Conservation (phyloP, 495 filamentous ascomycete species). For the Parmelia sp. region DNA sequence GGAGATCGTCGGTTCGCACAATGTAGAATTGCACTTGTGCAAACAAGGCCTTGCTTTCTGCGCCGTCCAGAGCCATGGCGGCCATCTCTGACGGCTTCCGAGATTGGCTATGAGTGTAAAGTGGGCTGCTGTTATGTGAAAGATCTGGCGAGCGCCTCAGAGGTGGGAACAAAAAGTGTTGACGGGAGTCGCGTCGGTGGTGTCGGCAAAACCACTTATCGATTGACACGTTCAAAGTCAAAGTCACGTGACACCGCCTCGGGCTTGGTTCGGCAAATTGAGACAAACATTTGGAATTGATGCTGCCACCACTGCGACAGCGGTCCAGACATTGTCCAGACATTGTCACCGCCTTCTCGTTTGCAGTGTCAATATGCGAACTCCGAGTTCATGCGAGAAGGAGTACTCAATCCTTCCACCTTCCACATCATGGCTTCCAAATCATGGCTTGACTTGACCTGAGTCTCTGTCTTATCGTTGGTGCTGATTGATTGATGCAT, state of each 20-base stretch:
- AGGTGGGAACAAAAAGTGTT: not conserved
- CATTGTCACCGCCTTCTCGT: not conserved
- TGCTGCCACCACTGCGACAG: not conserved
- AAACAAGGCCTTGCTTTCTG: conserved; percentile 23
- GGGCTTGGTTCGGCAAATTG: not conserved
- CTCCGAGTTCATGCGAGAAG: not conserved
- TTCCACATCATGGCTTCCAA: not conserved
- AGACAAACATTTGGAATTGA: conserved; percentile 2
- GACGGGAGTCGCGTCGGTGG: conserved; percentile 12
- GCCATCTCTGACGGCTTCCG: not conserved
- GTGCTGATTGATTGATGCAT: not conserved
- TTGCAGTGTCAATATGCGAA: not conserved
- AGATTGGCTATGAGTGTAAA: not conserved
- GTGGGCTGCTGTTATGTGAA: not conserved
- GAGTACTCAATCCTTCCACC: not conserved
- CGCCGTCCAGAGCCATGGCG: conserved; percentile 2
- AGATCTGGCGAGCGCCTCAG: not conserved
- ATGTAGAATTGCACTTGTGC: conserved; percentile 33
- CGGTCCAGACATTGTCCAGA: not conserved
- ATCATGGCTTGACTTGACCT: not conserved
- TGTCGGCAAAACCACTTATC: not conserved
- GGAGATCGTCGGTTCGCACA: conserved; percentile 37
- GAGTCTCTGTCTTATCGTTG: not conserved
- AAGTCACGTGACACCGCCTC: not conserved
- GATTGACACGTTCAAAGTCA: conserved; percentile 5